These are phyloP conservation scores for Glycine soja DNA, from an alignment of 306 rosid genomes.

Conservation along the genomic window DNA sequence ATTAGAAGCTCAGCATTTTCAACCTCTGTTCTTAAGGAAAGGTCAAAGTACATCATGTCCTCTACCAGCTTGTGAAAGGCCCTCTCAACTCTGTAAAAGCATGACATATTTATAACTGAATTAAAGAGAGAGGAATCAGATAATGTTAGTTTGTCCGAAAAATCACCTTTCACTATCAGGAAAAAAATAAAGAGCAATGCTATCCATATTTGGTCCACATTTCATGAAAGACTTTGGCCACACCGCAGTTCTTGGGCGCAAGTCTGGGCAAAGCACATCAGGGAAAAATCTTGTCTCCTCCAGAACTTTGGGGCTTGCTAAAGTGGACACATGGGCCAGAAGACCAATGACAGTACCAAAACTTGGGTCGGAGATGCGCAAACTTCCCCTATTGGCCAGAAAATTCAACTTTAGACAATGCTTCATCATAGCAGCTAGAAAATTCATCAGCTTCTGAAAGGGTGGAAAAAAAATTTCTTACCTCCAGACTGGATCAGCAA, in stretches of 20 bases:
- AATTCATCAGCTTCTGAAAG: conserved; percentile 17
- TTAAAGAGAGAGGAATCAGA: neutral
- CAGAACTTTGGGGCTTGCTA: conserved; percentile 64
- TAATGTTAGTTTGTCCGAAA: conserved; percentile 23
- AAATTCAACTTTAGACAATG: conserved; percentile 41
- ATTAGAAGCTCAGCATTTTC: conserved; percentile 70
- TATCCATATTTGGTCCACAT: conserved; percentile 54
- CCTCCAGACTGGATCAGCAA: conserved; percentile 79
- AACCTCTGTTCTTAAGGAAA: conserved; percentile 60
- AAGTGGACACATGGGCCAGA: conserved; percentile 66
- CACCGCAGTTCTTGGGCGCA: conserved; percentile 56
- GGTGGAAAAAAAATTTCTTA: conserved; percentile 37
- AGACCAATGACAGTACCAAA: conserved; percentile 43
- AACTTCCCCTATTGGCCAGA: conserved; percentile 64
- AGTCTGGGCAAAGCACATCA: conserved; percentile 47
- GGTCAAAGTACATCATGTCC: conserved; percentile 58
- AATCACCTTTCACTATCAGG: conserved; percentile 66
- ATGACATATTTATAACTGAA: neutral
- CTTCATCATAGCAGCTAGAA: conserved; percentile 4
- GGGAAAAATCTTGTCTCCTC: conserved; percentile 65
- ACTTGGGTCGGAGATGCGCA: conserved; percentile 44
- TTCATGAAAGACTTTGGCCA: conserved; percentile 74
- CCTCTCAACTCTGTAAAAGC: conserved; percentile 54
- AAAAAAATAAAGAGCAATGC: conserved; percentile 77
- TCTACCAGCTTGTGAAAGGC: conserved; percentile 54